These are phyloP conservation scores for Nemophila menziesii DNA, from an alignment of 257 asterid genomes.

Conservation along the genomic window DNA sequence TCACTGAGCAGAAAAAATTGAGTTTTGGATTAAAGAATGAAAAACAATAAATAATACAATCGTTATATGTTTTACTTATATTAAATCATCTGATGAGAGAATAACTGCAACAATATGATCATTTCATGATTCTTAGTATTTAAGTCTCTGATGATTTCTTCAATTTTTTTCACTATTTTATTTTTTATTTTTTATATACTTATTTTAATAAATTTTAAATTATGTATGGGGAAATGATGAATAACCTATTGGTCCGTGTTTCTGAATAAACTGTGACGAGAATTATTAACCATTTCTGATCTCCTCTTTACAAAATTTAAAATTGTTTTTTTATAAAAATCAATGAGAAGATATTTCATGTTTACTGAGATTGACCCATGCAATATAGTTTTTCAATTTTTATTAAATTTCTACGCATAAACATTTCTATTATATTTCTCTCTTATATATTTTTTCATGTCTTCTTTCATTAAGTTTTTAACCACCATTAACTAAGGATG, in stretches of 20 bases:
- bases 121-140: conserved; percentile 54
- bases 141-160: conserved; percentile 76
- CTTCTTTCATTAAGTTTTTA: too few species aligned
- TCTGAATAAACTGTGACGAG: conserved; percentile 52
- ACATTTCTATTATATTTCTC: too few species aligned
- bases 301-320: conserved; percentile 8
- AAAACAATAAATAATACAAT: too few species aligned
- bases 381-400: too few species aligned
- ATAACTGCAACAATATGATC: conserved; percentile 44
- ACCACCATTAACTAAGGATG: too few species aligned
- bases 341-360: conserved; percentile 41
- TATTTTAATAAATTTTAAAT: too few species aligned
- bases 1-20: conserved; percentile 49
- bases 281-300: conserved; percentile 49
- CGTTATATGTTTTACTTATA: too few species aligned
- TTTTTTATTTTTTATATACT: too few species aligned
- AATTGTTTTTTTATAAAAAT: conserved; percentile 24
- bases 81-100: conserved; percentile 48
- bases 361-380: too few species aligned
- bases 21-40: too few species aligned
- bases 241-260: conserved; percentile 61
- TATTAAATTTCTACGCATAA: too few species aligned
- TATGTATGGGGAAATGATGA: conserved; percentile 37
- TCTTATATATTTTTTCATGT: too few species aligned
- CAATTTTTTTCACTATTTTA: neutral